Evolutionary conservation across 2,329 filamentous ascomycete species (phyloP), one percentile per base, ranked within the genome.

Genomic region (Lojkania enalia): DNA sequence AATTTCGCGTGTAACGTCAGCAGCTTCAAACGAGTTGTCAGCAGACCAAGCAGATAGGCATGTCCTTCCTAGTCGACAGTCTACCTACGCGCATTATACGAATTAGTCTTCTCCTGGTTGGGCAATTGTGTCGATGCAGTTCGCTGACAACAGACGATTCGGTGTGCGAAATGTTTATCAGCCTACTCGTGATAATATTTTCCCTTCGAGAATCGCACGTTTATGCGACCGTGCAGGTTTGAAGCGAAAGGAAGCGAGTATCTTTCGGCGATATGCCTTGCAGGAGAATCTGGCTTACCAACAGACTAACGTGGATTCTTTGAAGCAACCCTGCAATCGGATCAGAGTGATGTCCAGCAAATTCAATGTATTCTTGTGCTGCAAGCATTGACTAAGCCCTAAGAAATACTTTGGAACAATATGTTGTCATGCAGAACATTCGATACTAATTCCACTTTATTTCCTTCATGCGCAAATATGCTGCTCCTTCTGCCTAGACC

Each of bases 1-100:
- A 44, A 40, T 42, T 42, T 56, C 52, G 52, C 48, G 45, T 52
- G 39, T 56, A 49, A 43, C 43, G 58, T 61, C 58, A 63, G 55
- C 55, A 47, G 32, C 35, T 25, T 44, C 49, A 51, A 45, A 50
- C 32, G 31, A 18, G 14, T 37, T 55, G 56, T 61, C 51, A 61
- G 52, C 57, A 44, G 19, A 13, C n/a, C 36, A 16, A 21, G 31
- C 32, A 15, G 39, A 44, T 44, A 18, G 16, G 6, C 15, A 15
- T 9, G 19, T 9, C 19, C 16, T 21, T 15, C 19, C 11, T 7
- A 36, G 20, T n/a, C n/a, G n/a, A 11, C 12, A 18, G 4, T 9
- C 18, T 33, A n/a, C 38, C 11, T 19, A 19, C 30, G 43, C 41
- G 44, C 39, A 42, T 42, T 49, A 39, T 40, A 42, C 23, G 48